These are phyloP conservation scores for Salisapilia sapeloensis DNA, from an alignment of 352 stramenopile species.

Conservation along the genomic window DNA sequence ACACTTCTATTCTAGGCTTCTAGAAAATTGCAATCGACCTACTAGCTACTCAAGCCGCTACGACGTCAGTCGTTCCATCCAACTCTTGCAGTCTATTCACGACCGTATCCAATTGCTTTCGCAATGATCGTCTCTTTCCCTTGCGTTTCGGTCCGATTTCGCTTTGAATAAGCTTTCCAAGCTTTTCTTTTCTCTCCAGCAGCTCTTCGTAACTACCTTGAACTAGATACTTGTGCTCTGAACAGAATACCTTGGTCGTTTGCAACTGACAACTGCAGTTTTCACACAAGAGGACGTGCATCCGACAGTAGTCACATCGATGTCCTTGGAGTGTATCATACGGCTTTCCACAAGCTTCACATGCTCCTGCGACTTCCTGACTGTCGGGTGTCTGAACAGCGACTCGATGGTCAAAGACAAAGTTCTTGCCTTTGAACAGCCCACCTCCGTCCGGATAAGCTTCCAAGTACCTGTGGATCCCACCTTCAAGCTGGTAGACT, in stretches of 20 bases:
- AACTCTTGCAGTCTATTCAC: slow-evolving; percentile 35
- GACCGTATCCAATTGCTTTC: slow-evolving; percentile 65
- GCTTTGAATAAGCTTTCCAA: slow-evolving; percentile 12
- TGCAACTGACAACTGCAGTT: slow-evolving; percentile 14
- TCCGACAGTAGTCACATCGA: slow-evolving; percentile 61
- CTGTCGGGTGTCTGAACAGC: slow-evolving; percentile 35
- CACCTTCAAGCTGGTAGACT: slow-evolving; percentile 65
- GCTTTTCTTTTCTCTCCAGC: slow-evolving; percentile 6
- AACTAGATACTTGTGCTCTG: slow-evolving; percentile 32
- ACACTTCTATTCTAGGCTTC: no score
- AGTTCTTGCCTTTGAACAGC: slow-evolving; percentile 71
- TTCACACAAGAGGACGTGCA: slow-evolving; percentile 60
- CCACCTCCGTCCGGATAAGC: slow-evolving; percentile 47
- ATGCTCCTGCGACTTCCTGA: slow-evolving; percentile 39
- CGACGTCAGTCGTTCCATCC: no score
- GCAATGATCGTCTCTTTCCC: slow-evolving; percentile 49
- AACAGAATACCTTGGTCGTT: slow-evolving; percentile 27
- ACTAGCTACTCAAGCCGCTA: no score
- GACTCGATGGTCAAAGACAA: slow-evolving; percentile 74
- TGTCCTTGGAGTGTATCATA: slow-evolving; percentile 46
- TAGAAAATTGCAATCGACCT: no score
- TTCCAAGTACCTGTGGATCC: slow-evolving; percentile 76
- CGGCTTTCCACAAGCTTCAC: slow-evolving; percentile 28
- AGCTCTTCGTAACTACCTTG: slow-evolving; percentile 20
- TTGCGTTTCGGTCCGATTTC: slow-evolving; percentile 34